Evolutionary conservation across 176 grass and related monocot species (phyloP), one percentile per base, ranked within the genome.

Genomic region (Paspalum vaginatum): DNA sequence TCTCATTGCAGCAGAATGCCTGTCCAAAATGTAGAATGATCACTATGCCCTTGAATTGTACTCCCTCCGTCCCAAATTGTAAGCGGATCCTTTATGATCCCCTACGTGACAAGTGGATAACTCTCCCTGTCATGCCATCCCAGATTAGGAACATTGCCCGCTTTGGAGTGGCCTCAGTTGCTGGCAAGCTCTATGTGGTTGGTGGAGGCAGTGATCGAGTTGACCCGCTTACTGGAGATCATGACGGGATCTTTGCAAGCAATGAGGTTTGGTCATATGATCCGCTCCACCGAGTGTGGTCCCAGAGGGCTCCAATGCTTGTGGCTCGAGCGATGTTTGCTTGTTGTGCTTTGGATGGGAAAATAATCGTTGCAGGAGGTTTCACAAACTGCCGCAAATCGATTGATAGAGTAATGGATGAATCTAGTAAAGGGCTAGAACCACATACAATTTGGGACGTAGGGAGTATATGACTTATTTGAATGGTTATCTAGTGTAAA

Each of bases 221-320:
- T 67, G 96, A 99, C 71, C 96, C 90, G 2, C 90, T 91, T 83
- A 98, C 92, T 27, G 96, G 96, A 52, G 96, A 99, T 58, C 90
- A 99, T 57, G 96, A 99, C 39, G 75, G 79, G 39, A 88, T 99
- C 76, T 99, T 99, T 90, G 96, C 96, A 7, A 95, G 96, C 87
- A 94, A 93, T 57, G 92, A 99, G 87, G 90, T 99, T 81, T 95
- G 96, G 96, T 95, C 88, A 62, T 99, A 93, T 83, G 90, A 95
- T 76, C 90, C 96, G 70, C 72, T 95, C 21, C 57, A 64, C 41
- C 88, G 70, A 27, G 68, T 95, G 42, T 99, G 92, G 96, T 18
- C 55, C 51, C 81, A 66, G 20, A 65, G 86, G 70, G 84, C 92
- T 64, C 86, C 90, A 41, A 99, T 95, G 92, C 84, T 95, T 65